Base-by-base conservation (phyloP, 306 rosid genomes). In the Casuarina cunninghamiana region DNA sequence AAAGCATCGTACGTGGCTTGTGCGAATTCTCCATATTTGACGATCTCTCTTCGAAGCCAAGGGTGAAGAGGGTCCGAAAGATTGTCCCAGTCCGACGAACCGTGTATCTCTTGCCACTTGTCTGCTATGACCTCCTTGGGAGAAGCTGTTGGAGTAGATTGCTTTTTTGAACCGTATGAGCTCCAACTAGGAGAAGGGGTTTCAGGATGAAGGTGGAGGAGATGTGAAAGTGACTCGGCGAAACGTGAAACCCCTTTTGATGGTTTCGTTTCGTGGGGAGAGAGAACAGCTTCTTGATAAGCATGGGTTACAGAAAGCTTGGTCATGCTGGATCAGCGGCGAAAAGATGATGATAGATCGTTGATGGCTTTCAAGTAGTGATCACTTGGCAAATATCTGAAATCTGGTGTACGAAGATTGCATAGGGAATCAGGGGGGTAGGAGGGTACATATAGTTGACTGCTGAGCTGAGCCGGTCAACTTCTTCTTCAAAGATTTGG, bases 1-100 rank as follows among this genome's bases (percentile, higher is more conserved):
- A 90, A 90, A 39, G 93, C 93, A 37, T 90, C 93, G 50, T 88
- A 92, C 26, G 97, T 87, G 26, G 95, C 91, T 72, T 88, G 93
- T 3, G 91, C 83, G 37, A 92, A 88, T 57, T 92, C 97, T 5
- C 97, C 97, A 5, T 88, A 92, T 66, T 88, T 90, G 75, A 92
- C 80, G 21, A 92, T 68, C 53, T 88, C 95, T 46, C 95, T 79
- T 17, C 95, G 85, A 6, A 88, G 78, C 81, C 86, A 84, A 3
- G 90, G 89, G 35, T 84, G 81, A 38, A 90, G 91, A 7, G 95
- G 95, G n/a, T 90, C 90, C 19, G 87, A 50, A 4, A 83, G 72
- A 55, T 48, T 53, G 43, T 79, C 86, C 95, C 93, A 92, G 41
- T 85, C 57, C 0, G 41, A n/a, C 2, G 72, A 55, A 1, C 91